These are phyloP conservation scores for Colletotrichum lupini DNA, from an alignment of 2,329 filamentous ascomycete species.

Conservation along the genomic window DNA sequence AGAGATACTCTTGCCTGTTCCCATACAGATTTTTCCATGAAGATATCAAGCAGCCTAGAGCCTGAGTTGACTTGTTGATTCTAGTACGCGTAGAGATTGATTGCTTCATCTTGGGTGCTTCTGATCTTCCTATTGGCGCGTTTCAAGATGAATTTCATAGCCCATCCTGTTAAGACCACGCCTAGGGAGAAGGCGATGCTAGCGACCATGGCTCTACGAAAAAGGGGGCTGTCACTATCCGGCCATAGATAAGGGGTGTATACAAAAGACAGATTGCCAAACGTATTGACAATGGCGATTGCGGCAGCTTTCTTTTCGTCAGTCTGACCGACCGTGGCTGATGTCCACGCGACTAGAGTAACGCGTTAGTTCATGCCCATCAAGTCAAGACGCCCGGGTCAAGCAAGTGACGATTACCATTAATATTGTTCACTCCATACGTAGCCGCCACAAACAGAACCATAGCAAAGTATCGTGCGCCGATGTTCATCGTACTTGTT, in stretches of 20 bases:
- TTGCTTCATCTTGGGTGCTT: constrained; percentile 36
- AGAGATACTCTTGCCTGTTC: too few relatives aligned
- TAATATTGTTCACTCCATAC: constrained; percentile 55
- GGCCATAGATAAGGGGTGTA: constrained; percentile 56
- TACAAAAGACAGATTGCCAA: constrained; percentile 48
- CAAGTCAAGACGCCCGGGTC: too few relatives aligned
- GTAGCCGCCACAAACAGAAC: constrained; percentile 50
- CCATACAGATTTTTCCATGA: too few relatives aligned
- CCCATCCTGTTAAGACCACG: constrained; percentile 49
- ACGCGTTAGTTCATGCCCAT: too few relatives aligned
- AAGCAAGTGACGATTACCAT: constrained; percentile 25
- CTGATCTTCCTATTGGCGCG: constrained; percentile 47
- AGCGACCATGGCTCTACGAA: constrained; percentile 32
- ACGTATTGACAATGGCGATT: constrained; percentile 52
- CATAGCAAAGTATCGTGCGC: constrained; percentile 43
- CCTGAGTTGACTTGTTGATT: too few relatives aligned
- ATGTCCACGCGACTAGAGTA: constrained; percentile 50
- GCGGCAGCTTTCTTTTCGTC: constrained; percentile 58
- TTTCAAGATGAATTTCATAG: constrained; percentile 46
- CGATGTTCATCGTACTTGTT: constrained; percentile 41
- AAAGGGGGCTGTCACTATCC: constrained; percentile 39
- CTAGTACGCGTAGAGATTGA: constrained; percentile 43
- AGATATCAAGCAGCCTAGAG: too few relatives aligned
- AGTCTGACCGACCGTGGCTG: constrained; percentile 53
- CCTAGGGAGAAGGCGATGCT: constrained; percentile 42